These are phyloP conservation scores for Pythium rishiriense DNA, from an alignment of 352 stramenopile species.

Conservation along the genomic window DNA sequence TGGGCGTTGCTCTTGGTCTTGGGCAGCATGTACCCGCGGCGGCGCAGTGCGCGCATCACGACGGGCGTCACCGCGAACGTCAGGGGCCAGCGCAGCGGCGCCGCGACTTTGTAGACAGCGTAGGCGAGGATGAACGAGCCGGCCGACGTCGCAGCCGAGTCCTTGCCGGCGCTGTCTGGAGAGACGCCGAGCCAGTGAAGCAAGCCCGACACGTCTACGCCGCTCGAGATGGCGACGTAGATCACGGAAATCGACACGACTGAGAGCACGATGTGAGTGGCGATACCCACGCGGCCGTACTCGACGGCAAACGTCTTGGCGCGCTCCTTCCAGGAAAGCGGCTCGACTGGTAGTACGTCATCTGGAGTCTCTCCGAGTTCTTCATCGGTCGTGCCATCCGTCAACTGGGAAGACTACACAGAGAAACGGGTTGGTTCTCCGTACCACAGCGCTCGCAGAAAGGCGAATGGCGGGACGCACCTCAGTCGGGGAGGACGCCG, in stretches of 20 bases:
- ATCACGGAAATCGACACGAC: slow-evolving; percentile 73
- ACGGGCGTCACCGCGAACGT: slow-evolving; percentile 81
- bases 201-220: slow-evolving; percentile 61
- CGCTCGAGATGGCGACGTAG: slow-evolving; percentile 68
- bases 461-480: too few relatives aligned
- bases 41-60: slow-evolving; percentile 67
- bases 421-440: too few relatives aligned
- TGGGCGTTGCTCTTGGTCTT: slow-evolving; percentile 24
- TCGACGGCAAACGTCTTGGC: slow-evolving; percentile 82
- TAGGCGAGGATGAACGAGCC: slow-evolving; percentile 83
- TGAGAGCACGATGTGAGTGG: slow-evolving; percentile 77
- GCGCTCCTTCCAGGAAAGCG: slow-evolving; percentile 61
- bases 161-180: slow-evolving; percentile 33
- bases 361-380: slow-evolving; percentile 23
- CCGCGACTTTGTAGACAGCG: slow-evolving; percentile 76
- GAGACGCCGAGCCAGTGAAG: slow-evolving; percentile 51
- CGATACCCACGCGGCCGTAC: slow-evolving; percentile 78
- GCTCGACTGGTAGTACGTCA: slow-evolving; percentile 9
- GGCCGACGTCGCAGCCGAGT: slow-evolving; percentile 56
- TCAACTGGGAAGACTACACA: slow-evolving; percentile 15
- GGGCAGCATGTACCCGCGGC: slow-evolving; percentile 73
- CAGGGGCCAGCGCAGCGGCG: slow-evolving; percentile 77
- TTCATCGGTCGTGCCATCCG: slow-evolving; percentile 14
- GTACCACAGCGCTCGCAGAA: too few relatives aligned
- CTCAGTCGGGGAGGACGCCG: slow-evolving; percentile 12